Conservation (phyloP, 805 yeast species). For the Ogataea trehaloabstinens region DNA sequence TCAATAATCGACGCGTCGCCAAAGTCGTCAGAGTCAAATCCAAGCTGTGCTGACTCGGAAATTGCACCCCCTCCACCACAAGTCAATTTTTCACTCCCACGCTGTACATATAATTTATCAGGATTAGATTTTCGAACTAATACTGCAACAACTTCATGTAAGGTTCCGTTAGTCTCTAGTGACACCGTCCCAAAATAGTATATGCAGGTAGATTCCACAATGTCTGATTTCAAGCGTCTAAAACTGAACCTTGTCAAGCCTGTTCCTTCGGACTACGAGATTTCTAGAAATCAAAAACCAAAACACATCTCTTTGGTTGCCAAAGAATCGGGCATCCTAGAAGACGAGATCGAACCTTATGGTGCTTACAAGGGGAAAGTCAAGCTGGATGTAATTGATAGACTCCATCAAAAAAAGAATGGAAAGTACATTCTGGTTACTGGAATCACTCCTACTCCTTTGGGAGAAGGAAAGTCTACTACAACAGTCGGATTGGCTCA, state of each 20-base stretch:
- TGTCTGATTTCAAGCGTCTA: constrained; percentile 37
- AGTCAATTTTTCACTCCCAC: no score
- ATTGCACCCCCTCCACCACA: no score
- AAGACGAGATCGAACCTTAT: constrained; percentile 78
- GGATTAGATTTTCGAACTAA: no score
- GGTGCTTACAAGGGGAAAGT: constrained; percentile 92
- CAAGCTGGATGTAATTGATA: constrained; percentile 62
- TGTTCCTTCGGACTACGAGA: constrained; percentile 89
- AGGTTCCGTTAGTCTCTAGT: no score
- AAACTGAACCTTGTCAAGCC: constrained; percentile 46
- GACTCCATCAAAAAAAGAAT: constrained; percentile 59
- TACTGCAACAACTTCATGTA: no score
- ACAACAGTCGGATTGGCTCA: constrained; percentile 97
- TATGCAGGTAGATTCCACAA: constrained; percentile 8
- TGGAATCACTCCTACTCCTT: constrained; percentile 97
- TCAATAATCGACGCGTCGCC: no score
- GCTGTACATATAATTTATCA: no score
- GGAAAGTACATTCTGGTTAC: constrained; percentile 92
- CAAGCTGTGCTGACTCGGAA: no score
- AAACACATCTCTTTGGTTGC: constrained; percentile 77
- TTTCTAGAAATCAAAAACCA: constrained; percentile 86
- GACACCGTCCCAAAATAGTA: no score
- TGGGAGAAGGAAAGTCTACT: constrained; percentile 97
- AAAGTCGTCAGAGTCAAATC: no score
- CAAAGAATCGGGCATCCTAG: constrained; percentile 73